Evolutionary conservation across 495 filamentous ascomycete species (phyloP), one percentile per base, ranked within the genome.

Genomic region (Elaphomyces granulatus): DNA sequence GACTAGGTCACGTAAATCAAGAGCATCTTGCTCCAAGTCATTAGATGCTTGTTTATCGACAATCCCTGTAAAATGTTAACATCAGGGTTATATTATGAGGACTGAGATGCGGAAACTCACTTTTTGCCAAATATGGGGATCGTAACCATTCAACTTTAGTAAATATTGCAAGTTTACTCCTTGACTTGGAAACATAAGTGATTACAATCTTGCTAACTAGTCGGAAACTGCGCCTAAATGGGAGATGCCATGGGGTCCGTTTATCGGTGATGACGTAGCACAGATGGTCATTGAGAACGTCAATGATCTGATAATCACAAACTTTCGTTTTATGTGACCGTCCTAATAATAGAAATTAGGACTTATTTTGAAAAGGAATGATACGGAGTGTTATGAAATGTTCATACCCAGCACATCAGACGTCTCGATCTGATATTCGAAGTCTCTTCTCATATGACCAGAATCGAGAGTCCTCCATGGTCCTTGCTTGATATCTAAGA

Each of bases 191-290:
- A 39, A 87, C 69, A 53, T 94, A 84, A 8, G 90, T 94, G 43
- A 98, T 93, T 35, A 94, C 85, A 39, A 94, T 75, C 62, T 94
- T 95, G 45, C 74, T 87, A 20, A 88, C 75, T 21, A 96, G 66
- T 49, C 80, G 77, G 60, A 95, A 95, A 18, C 75, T 69, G 23
- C 81, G 71, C 34, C 71, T 67, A 55, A 83, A 72, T 2, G 92
- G 90, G 14, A 96, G 70, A 63, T 93, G 83, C 85, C 86, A 95
- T 1, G 88, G 87, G 0, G 75, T 81, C 50, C 84, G 85, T 44
- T 76, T 75, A 53, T 95, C 83, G 10, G 83, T 86, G 34, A 96
- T 72, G 30, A 94, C 85, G 56, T 98, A 98, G 55, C 87, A 94
- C 33, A 96, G 70, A 54, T 96, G 88, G 46, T 96, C 92, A 57